Evolutionary conservation across 2,329 filamentous ascomycete species (phyloP).

Genomic region (Dichotomopilus funicola): DNA sequence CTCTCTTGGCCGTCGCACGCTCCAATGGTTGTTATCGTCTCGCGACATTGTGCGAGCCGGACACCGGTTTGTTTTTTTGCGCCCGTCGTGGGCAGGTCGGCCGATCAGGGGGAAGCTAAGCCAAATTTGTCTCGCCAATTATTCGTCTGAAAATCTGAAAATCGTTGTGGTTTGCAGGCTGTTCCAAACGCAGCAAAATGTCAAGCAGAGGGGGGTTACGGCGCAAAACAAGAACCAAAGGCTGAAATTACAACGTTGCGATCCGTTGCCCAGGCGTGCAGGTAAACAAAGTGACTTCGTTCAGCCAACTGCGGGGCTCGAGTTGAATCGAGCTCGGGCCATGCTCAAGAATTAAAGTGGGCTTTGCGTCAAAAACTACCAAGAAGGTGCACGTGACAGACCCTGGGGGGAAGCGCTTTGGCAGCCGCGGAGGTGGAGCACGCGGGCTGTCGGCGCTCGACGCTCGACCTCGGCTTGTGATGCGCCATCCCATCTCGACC

Average conservation of each 20-base stretch:
- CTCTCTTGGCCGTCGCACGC: conserved; percentile 85
- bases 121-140: background rate
- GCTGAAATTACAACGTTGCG: conserved; percentile 9
- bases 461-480: conserved; percentile 22
- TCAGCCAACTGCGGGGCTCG: conserved; percentile 13
- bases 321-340: conserved; percentile 2
- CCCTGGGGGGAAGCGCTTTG: background rate
- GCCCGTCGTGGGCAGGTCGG: background rate
- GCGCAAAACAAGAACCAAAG: background rate
- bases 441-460: conserved; percentile 4
- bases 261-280: conserved; percentile 11
- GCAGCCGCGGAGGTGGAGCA: conserved; percentile 7
- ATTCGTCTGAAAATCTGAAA: too few species aligned
- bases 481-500: conserved; percentile 24
- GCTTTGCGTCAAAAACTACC: background rate
- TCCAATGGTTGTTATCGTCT: conserved; percentile 82
- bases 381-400: conserved; percentile 10
- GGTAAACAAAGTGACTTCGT: conserved; percentile 20
- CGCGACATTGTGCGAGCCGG: conserved; percentile 63
- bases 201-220: background rate
- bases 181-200: too few species aligned
- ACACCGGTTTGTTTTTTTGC: background rate
- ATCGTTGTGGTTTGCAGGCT: too few species aligned
- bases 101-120: background rate
- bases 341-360: conserved; percentile 5